These are phyloP conservation scores for Ophiostoma himal-ulmi DNA, from an alignment of 2,329 filamentous ascomycete species.

Conservation along the genomic window DNA sequence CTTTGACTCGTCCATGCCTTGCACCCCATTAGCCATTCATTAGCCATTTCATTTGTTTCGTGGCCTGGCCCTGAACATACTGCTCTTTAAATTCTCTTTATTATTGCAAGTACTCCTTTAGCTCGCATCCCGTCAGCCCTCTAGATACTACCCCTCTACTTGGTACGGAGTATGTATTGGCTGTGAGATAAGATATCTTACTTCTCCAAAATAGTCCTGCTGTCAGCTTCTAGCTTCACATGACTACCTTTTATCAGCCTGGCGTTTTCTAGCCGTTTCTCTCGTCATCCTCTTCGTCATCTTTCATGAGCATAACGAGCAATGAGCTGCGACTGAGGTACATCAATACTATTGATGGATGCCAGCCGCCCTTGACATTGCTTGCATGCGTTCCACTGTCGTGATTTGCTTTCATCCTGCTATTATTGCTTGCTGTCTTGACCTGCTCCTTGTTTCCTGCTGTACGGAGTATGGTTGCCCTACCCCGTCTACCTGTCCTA, in stretches of 20 bases:
- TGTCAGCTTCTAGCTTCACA: background rate
- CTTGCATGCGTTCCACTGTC: background rate
- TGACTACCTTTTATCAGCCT: background rate
- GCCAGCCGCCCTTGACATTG: background rate
- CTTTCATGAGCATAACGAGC: background rate
- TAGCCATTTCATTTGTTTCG: background rate
- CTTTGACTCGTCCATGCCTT: background rate
- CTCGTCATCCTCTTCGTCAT: background rate
- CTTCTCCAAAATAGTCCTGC: too few species aligned
- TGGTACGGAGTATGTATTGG: too few species aligned
- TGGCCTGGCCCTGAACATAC: too few species aligned
- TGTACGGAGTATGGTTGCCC: background rate
- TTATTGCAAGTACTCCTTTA: background rate
- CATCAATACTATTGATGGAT: background rate
- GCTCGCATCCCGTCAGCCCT: background rate
- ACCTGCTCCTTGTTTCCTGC: background rate
- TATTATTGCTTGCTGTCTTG: background rate
- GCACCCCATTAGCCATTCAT: background rate
- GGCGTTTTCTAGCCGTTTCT: slow-evolving; percentile 4
- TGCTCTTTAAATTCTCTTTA: background rate
- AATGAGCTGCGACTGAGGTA: background rate
- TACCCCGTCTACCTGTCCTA: background rate
- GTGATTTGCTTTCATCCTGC: background rate
- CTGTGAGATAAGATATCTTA: too few species aligned
- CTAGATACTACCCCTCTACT: background rate